Conservation (phyloP, 2,329 filamentous ascomycete species). For the Alternaria arbusti region DNA sequence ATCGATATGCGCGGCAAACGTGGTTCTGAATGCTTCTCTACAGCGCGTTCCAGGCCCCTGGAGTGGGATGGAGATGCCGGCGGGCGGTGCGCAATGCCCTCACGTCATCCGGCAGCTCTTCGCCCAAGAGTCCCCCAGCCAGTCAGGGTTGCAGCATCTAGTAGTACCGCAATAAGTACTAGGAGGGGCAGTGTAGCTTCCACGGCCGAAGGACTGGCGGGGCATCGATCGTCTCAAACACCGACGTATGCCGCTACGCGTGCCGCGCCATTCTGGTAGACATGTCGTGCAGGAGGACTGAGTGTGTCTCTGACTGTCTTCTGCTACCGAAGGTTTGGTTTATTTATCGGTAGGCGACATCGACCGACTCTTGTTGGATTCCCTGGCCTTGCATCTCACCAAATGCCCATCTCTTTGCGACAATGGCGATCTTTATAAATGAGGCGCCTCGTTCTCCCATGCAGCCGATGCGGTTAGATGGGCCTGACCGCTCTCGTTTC, state of each 20-base stretch:
- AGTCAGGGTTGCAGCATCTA: slow-evolving; percentile 23
- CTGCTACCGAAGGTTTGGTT: neutral
- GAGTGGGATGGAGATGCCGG: slow-evolving; percentile 21
- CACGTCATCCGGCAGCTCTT: slow-evolving; percentile 34
- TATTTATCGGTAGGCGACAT: neutral
- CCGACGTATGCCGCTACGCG: slow-evolving; percentile 19
- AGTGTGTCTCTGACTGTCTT: neutral
- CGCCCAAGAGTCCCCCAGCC: slow-evolving; percentile 13
- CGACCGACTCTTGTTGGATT: neutral
- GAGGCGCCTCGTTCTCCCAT: slow-evolving; percentile 4
- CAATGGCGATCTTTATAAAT: slow-evolving; percentile 2
- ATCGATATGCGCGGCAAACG: slow-evolving; percentile 49
- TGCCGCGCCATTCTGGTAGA: neutral
- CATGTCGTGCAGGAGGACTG: slow-evolving; percentile 6
- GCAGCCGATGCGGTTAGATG: slow-evolving; percentile 6
- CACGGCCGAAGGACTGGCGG: slow-evolving; percentile 24
- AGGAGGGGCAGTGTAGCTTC: slow-evolving; percentile 27
- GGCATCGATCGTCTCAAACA: slow-evolving; percentile 14
- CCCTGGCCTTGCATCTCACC: neutral
- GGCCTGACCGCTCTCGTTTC: slow-evolving; percentile 14
- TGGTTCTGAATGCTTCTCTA: slow-evolving; percentile 74
- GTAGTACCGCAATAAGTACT: slow-evolving; percentile 14
- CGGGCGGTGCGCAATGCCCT: slow-evolving; percentile 19
- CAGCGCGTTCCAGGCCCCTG: slow-evolving; percentile 55
- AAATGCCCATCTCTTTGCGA: neutral